A percentile compares a stretch with the other conserved stretches of the same genome.
These are phyloP conservation scores for Inosperma sp. DNA, from an alignment of 768 basidiomycete genomes.

Conservation along the genomic window DNA sequence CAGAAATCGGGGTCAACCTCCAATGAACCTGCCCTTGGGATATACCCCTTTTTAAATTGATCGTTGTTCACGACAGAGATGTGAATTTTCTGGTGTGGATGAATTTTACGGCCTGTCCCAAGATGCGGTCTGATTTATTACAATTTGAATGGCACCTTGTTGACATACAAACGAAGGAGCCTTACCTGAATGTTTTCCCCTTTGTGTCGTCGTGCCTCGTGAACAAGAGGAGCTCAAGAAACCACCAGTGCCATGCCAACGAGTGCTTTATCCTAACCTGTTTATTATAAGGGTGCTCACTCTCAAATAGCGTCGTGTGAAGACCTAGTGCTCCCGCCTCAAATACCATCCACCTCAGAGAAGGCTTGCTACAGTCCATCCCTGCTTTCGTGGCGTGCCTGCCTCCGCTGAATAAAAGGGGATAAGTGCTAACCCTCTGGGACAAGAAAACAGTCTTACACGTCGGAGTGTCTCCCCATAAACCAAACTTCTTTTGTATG, in stretches of 20 bases:
- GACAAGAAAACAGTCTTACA: constrained; percentile 19
- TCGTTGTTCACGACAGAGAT: constrained; percentile 9
- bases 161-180: too few species aligned
- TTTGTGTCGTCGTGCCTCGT: constrained; percentile 3
- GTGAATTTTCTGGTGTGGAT: constrained; percentile 18
- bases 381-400: constrained; percentile 16
- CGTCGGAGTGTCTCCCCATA: constrained; percentile 26
- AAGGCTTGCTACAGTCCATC: constrained; percentile 16
- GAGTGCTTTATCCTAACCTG: constrained; percentile 15
- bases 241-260: constrained; percentile 14
- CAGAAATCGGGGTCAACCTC: background rate
- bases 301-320: constrained; percentile 1
- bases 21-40: constrained; percentile 12
- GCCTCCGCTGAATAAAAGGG: constrained; percentile 14
- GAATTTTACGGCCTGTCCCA: constrained; percentile 15
- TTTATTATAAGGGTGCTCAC: constrained; percentile 3
- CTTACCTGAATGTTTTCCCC: too few species aligned
- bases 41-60: constrained; percentile 10
- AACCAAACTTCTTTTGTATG: constrained; percentile 31
- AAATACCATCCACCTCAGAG: constrained; percentile 23
- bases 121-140: constrained; percentile 12
- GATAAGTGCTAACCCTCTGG: background rate
- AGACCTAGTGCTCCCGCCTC: constrained; percentile 21
- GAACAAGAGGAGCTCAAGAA: constrained; percentile 13
- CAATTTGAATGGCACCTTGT: too few species aligned